Evolutionary conservation across 2,329 filamentous ascomycete species (phyloP).

Genomic region (Fusarium setosum): DNA sequence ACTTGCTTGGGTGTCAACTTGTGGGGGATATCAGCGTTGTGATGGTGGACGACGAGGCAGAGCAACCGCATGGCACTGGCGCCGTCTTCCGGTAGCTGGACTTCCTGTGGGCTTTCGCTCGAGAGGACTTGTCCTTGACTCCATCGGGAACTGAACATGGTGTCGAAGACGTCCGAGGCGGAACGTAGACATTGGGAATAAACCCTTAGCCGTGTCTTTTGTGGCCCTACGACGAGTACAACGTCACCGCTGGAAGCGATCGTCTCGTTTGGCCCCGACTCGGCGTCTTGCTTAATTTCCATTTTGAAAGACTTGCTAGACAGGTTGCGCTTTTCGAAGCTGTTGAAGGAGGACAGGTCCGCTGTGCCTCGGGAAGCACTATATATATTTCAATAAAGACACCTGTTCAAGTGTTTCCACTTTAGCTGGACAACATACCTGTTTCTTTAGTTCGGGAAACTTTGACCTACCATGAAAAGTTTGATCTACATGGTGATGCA

Average conservation of each 20-base stretch:
- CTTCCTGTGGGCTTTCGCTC: neutral
- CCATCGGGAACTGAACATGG: conserved; percentile 6
- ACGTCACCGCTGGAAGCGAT: neutral
- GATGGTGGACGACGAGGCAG: conserved; percentile 9
- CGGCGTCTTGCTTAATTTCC: no score
- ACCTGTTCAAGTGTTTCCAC: no score
- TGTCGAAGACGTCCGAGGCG: conserved; percentile 10
- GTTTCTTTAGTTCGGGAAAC: no score
- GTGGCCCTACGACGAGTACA: neutral
- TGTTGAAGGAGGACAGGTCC: no score
- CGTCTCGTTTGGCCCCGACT: no score
- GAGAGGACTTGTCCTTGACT: neutral
- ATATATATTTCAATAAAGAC: no score
- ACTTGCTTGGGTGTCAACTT: conserved; percentile 16
- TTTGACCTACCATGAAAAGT: no score
- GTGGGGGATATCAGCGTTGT: neutral
- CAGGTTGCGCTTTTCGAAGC: no score
- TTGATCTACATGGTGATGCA: no score
- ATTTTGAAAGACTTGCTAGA: no score
- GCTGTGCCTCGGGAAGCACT: no score
- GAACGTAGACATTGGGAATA: conserved; percentile 12
- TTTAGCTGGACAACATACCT: no score
- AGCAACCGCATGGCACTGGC: conserved; percentile 1
- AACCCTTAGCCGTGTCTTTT: conserved; percentile 1
- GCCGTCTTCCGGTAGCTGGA: conserved; percentile 3